These are phyloP conservation scores for Pseudonitzschia multiseries DNA, from an alignment of 108 stramenopile genomes.

Conservation along the genomic window DNA sequence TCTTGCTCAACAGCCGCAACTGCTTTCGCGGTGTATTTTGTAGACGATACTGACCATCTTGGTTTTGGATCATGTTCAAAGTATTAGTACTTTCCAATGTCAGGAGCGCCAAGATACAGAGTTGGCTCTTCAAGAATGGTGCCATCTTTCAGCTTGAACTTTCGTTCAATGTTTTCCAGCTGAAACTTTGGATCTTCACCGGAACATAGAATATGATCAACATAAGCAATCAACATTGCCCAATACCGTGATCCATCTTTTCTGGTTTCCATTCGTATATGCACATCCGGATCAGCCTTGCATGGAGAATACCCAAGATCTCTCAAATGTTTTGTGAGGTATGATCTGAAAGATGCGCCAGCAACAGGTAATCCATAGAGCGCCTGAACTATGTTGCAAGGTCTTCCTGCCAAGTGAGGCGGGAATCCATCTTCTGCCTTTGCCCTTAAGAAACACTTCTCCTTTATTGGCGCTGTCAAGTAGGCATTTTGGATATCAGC, in stretches of 20 bases:
- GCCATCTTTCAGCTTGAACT: neutral
- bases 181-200: neutral
- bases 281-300: slow-evolving; percentile 38
- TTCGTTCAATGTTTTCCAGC: neutral
- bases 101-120: neutral
- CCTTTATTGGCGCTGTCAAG: slow-evolving; percentile 25
- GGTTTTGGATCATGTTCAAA: neutral
- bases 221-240: slow-evolving; percentile 35
- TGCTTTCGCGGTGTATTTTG: neutral
- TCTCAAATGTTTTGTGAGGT: slow-evolving; percentile 2
- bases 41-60: neutral
- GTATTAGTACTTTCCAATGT: neutral
- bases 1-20: neutral
- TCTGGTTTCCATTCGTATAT: slow-evolving; percentile 17
- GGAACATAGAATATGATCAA: slow-evolving; percentile 26
- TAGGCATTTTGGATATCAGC: slow-evolving; percentile 51
- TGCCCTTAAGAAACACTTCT: slow-evolving; percentile 27
- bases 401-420: slow-evolving; percentile 21
- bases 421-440: slow-evolving; percentile 35
- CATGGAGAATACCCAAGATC: slow-evolving; percentile 24
- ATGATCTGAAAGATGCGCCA: slow-evolving; percentile 28
- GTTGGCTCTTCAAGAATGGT: neutral
- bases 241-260: slow-evolving; percentile 29
- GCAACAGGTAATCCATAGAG: slow-evolving; percentile 42
- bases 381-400: slow-evolving; percentile 30